These are phyloP conservation scores for Colletotrichum viniferum DNA, from an alignment of 2,329 filamentous ascomycete genomes.

Conservation along the genomic window DNA sequence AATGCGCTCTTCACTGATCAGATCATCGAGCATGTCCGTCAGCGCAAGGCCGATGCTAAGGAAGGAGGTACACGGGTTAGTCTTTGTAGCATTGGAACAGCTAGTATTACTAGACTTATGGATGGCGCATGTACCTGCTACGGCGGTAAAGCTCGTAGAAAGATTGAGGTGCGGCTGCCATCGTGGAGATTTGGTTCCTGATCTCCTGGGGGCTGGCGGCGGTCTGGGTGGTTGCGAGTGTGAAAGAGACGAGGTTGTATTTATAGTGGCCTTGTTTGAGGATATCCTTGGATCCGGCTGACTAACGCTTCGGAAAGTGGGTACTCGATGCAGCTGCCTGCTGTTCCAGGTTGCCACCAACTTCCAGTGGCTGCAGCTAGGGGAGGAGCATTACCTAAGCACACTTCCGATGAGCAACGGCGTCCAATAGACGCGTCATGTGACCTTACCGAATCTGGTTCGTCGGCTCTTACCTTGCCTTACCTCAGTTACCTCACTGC, in stretches of 20 bases:
- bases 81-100: slow-evolving; percentile 24
- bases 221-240: slow-evolving; percentile 1
- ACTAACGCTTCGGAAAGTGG: slow-evolving; percentile 27
- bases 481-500: slow-evolving; percentile 16
- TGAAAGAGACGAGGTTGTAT: slow-evolving; percentile 18
- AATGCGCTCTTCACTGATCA: slow-evolving; percentile 93
- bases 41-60: slow-evolving; percentile 87
- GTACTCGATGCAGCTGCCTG: neutral
- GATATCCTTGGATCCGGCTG: slow-evolving; percentile 24
- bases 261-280: slow-evolving; percentile 21
- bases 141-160: slow-evolving; percentile 97
- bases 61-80: slow-evolving; percentile 19
- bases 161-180: slow-evolving; percentile 58
- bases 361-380: neutral
- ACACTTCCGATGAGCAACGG: neutral
- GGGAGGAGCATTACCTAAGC: neutral
- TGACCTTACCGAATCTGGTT: slow-evolving; percentile 36
- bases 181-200: slow-evolving; percentile 30
- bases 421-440: slow-evolving; percentile 31
- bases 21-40: slow-evolving; percentile 94
- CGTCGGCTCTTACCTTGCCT: neutral
- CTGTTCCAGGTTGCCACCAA: neutral
- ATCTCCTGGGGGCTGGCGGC: slow-evolving; percentile 14
- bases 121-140: slow-evolving; percentile 77
- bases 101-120: slow-evolving; percentile 32